Percentiles rank a stretch among this genome's conserved stretches.
Conservation (phyloP, 2,329 filamentous ascomycete genomes). For the Xylariaceae sp. region DNA sequence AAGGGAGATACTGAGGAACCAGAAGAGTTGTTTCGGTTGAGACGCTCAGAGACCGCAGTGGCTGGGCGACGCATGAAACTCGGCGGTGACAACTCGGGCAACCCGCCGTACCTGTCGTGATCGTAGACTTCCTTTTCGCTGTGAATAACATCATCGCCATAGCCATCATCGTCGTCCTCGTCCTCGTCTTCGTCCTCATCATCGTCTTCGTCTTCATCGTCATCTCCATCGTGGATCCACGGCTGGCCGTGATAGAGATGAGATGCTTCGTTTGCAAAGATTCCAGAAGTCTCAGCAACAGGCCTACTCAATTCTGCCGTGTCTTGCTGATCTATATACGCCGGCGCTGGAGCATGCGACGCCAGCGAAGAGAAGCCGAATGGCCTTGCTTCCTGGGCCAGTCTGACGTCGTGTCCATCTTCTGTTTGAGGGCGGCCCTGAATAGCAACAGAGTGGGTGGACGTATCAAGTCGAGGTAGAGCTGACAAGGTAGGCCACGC, state of each 20-base stretch:
- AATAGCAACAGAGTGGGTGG: slow-evolving; percentile 1
- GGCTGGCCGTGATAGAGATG: slow-evolving; percentile 33
- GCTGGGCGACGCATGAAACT: slow-evolving; percentile 13
- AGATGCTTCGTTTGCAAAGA: slow-evolving; percentile 28
- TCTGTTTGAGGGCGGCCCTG: slow-evolving; percentile 3
- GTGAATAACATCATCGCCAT: neutral
- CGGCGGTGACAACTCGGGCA: slow-evolving; percentile 11
- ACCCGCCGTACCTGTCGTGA: slow-evolving; percentile 2
- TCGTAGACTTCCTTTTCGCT: neutral
- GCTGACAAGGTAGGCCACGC: slow-evolving; percentile 15
- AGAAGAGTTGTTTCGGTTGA: slow-evolving; percentile 11
- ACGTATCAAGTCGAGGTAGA: slow-evolving; percentile 19
- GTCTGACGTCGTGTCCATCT: slow-evolving; percentile 5
- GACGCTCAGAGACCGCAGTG: neutral
- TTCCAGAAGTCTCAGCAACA: slow-evolving; percentile 28
- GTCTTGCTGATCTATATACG: slow-evolving; percentile 9
- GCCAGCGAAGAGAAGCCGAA: slow-evolving; percentile 17
- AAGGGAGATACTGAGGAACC: slow-evolving; percentile 9
- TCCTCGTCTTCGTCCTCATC: neutral
- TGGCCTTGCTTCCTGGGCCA: slow-evolving; percentile 7
- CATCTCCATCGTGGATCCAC: slow-evolving; percentile 15
- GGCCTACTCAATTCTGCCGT: slow-evolving; percentile 24
- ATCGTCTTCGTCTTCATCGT: neutral
- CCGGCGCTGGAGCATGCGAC: slow-evolving; percentile 19
- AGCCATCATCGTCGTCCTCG: neutral